Base-by-base conservation (phyloP, 202 grass and related monocot genomes). In the Bolboschoenoplectus hybrid region DNA sequence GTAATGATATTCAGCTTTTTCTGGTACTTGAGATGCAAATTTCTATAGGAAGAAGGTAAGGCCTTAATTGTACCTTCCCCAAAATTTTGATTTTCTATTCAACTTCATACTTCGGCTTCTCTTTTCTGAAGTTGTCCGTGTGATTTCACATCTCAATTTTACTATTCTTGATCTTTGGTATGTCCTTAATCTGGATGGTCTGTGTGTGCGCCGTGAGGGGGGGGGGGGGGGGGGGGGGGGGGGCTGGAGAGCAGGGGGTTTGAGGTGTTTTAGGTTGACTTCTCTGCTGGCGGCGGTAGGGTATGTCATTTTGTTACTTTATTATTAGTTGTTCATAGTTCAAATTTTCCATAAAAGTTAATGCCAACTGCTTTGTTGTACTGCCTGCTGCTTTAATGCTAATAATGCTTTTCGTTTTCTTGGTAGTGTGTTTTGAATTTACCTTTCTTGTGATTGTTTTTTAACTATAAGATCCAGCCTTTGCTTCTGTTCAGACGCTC, bases 1-100 rank as follows among this genome's bases (percentile, higher is more conserved):
- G 63, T 67, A 68, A 41, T 63, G 78, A 20, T 83, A 49, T 84
- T 84, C 52, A 39, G 61, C 81, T 69, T 84, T 53, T 84, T 63
- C 65, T 84, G 65, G 66, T 71, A 71, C 26, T 38, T 70, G 49
- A 40, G 17, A 35, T 55, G 65, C n/a, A 57, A 47, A 40, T 84
- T 57, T 71, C 16, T 19, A 35, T 71, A 39, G 35, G 35, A 80
- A 60, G 32, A 69, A 71, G 50, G 65, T 52, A 45, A 82, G 17
- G 12, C 16, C 6, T 16, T 40, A 44, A 11, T 38, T 68, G 32
- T 83, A 36, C 19, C 46, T 83, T 53, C 63, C 68, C 43, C 55
- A 26, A 68, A 83, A 49, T 19, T 64, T 66, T 83, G 63, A 52
- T 67, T 40, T 78, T 56, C 32, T 55, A 39, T 55, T 56, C 5